Conservation (phyloP, 2,329 filamentous ascomycete species). For the Remersonia thermophila region DNA sequence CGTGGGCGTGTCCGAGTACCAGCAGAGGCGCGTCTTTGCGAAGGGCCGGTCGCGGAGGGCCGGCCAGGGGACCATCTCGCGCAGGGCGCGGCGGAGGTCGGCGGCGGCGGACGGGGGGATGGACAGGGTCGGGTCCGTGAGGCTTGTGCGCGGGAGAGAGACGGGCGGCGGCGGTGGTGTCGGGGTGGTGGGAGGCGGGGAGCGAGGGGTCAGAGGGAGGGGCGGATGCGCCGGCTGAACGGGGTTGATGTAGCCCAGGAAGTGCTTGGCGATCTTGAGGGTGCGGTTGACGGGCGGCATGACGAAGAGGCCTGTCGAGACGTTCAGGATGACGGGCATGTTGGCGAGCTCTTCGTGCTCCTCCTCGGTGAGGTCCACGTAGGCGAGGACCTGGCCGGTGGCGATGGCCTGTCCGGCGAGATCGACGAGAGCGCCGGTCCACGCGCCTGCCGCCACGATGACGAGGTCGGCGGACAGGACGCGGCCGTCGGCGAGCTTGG, state of each 20-base stretch:
- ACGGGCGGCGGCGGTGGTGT: slow-evolving; percentile 14
- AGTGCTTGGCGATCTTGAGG: slow-evolving; percentile 61
- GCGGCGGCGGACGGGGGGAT: slow-evolving; percentile 49
- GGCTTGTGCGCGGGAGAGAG: slow-evolving; percentile 34
- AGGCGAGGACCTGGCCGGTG: slow-evolving; percentile 71
- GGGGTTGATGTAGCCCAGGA: slow-evolving; percentile 54
- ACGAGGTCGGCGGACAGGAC: slow-evolving; percentile 47
- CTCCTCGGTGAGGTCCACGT: slow-evolving; percentile 57
- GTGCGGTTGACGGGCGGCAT: slow-evolving; percentile 51
- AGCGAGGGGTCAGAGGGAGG: slow-evolving; percentile 6
- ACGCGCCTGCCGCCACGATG: slow-evolving; percentile 75
- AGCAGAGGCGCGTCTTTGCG: slow-evolving; percentile 52
- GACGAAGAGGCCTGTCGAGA: slow-evolving; percentile 60
- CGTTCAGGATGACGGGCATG: slow-evolving; percentile 62
- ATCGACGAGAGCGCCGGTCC: slow-evolving; percentile 69
- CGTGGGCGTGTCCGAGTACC: slow-evolving; percentile 63
- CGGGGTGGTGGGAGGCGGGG: slow-evolving; percentile 5
- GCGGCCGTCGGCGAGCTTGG: slow-evolving; percentile 25
- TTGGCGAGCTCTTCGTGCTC: slow-evolving; percentile 55
- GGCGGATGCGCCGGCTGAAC: slow-evolving; percentile 16
- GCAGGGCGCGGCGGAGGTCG: slow-evolving; percentile 49
- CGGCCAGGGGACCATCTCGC: slow-evolving; percentile 44
- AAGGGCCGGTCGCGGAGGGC: slow-evolving; percentile 48
- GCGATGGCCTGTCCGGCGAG: slow-evolving; percentile 63
- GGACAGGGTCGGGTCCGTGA: slow-evolving; percentile 33